Percentiles rank a stretch among this genome's conserved stretches.
Conservation (phyloP, 169 alveolate genomes). For the Eimeria sp. region DNA sequence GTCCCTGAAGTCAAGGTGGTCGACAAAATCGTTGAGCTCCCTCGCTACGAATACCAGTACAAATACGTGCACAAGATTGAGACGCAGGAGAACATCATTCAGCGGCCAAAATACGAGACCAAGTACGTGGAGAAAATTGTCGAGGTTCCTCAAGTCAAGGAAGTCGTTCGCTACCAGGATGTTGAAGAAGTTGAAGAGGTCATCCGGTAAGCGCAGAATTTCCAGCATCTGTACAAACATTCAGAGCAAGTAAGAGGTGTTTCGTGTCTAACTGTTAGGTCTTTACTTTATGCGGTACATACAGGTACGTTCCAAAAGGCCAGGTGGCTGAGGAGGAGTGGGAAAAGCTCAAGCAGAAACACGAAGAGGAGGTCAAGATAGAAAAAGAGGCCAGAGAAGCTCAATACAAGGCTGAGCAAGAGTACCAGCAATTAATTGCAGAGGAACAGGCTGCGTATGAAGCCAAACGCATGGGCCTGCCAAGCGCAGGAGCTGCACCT, state of each 20-base stretch:
- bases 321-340: slow-evolving; percentile 84
- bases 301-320: slow-evolving; percentile 88
- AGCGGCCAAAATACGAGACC: slow-evolving; percentile 88
- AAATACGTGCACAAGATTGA: slow-evolving; percentile 91
- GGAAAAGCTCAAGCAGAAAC: slow-evolving; percentile 80
- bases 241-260: neutral
- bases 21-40: slow-evolving; percentile 91
- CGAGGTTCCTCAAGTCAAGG: slow-evolving; percentile 89
- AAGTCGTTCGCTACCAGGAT: slow-evolving; percentile 88
- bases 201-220: slow-evolving; percentile 82
- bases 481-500: slow-evolving; percentile 23
- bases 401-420: slow-evolving; percentile 76
- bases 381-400: slow-evolving; percentile 77
- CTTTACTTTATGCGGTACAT: neutral
- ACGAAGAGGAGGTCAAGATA: slow-evolving; percentile 75
- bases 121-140: slow-evolving; percentile 91
- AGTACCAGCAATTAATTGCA: slow-evolving; percentile 59
- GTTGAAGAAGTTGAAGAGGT: slow-evolving; percentile 89
- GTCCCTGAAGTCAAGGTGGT: slow-evolving; percentile 91
- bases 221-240: neutral
- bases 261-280: neutral
- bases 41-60: slow-evolving; percentile 88
- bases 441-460: slow-evolving; percentile 80
- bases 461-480: slow-evolving; percentile 72
- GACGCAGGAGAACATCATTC: slow-evolving; percentile 90